These are phyloP conservation scores for Amanita pallidorosea DNA, from an alignment of 768 basidiomycete species.

Conservation along the genomic window DNA sequence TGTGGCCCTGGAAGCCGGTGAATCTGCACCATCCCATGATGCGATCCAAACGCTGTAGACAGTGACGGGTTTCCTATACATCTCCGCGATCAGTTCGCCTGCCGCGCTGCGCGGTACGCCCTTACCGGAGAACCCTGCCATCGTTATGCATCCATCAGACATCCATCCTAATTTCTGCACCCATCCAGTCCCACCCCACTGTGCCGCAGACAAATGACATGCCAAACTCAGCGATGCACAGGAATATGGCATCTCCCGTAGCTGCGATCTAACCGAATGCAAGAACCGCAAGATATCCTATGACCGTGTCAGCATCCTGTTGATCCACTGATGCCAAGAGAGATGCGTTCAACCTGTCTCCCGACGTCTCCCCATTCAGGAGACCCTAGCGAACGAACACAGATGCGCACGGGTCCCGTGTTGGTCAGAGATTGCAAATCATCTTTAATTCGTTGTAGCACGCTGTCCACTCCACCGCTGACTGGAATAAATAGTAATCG, in stretches of 20 bases:
- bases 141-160: slow-evolving; percentile 62
- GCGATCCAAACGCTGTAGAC: slow-evolving; percentile 61
- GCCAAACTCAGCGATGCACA: slow-evolving; percentile 64
- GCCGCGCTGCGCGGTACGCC: slow-evolving; percentile 4
- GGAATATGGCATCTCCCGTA: slow-evolving; percentile 46
- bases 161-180: slow-evolving; percentile 70
- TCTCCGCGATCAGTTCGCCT: not conserved
- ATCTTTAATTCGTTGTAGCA: slow-evolving; percentile 17
- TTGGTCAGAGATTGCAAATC: slow-evolving; percentile 17
- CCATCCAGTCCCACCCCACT: slow-evolving; percentile 61
- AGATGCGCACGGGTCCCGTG: slow-evolving; percentile 40
- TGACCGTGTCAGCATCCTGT: not conserved
- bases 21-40: slow-evolving; percentile 79
- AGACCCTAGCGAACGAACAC: slow-evolving; percentile 52
- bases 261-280: slow-evolving; percentile 47
- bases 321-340: not conserved
- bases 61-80: slow-evolving; percentile 67
- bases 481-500: slow-evolving; percentile 24
- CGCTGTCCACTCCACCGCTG: slow-evolving; percentile 7
- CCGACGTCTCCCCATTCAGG: slow-evolving; percentile 59
- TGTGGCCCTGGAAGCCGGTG: slow-evolving; percentile 67
- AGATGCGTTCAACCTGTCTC: slow-evolving; percentile 33
- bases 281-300: slow-evolving; percentile 70
- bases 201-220: slow-evolving; percentile 47
- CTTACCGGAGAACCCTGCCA: slow-evolving; percentile 72